These are phyloP conservation scores for Xylaria sp. DNA, from an alignment of 2,329 filamentous ascomycete genomes.

Conservation along the genomic window DNA sequence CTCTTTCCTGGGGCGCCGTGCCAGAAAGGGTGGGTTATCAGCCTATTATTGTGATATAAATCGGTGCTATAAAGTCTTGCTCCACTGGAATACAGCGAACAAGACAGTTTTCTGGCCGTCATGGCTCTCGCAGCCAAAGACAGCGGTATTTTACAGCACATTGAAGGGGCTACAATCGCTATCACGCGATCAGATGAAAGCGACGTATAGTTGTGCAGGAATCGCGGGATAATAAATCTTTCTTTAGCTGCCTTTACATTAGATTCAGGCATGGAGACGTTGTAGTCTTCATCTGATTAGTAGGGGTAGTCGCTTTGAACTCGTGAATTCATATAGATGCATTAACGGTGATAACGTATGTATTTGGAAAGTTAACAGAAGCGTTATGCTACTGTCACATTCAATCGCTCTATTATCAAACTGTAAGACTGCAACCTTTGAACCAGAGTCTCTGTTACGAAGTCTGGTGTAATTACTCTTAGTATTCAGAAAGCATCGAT, in stretches of 20 bases:
- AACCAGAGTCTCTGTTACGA: slow-evolving; percentile 50
- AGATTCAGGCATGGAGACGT: not conserved
- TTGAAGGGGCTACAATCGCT: not conserved
- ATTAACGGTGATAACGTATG: no score
- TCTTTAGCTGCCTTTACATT: no score
- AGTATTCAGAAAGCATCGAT: slow-evolving; percentile 33
- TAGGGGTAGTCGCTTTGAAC: not conserved
- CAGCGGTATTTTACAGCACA: no score
- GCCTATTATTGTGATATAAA: not conserved
- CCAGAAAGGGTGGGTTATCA: not conserved
- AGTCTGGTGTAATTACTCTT: slow-evolving; percentile 34
- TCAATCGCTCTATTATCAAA: not conserved
- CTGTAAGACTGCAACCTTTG: slow-evolving; percentile 55
- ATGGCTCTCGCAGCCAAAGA: not conserved
- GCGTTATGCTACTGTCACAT: not conserved
- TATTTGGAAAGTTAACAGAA: not conserved
- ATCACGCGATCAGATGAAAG: not conserved
- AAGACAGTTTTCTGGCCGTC: not conserved
- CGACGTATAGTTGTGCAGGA: not conserved
- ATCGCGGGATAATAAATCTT: not conserved
- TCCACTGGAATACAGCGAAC: slow-evolving; percentile 51
- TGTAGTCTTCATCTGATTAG: not conserved
- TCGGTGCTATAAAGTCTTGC: not conserved
- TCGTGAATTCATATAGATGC: no score
- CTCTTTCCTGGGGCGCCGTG: not conserved